Percentiles rank a stretch among this genome's conserved stretches.
Evolutionary conservation across 352 stramenopile genomes (phyloP).

Genomic region (Phytopythium helicoides): DNA sequence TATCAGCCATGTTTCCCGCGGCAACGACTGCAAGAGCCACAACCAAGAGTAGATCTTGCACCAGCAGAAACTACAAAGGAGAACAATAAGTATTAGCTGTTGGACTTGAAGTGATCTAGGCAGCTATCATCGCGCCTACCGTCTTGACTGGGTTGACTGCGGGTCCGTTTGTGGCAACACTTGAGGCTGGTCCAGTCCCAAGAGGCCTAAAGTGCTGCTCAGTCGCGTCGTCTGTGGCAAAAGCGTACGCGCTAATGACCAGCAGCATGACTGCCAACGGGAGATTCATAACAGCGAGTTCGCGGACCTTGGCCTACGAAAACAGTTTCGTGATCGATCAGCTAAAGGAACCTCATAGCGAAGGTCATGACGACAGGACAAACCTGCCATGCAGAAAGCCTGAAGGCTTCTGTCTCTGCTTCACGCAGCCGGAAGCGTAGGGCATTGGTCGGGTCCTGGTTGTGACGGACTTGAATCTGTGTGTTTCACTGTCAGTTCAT

Average conservation of each 20-base stretch:
- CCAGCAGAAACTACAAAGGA: constrained; percentile 38
- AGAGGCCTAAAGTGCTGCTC: background rate
- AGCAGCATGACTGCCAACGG: constrained; percentile 29
- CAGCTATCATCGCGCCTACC: constrained; percentile 6
- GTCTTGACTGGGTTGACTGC: constrained; percentile 21
- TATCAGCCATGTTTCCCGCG: constrained; percentile 25
- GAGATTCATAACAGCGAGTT: constrained; percentile 32
- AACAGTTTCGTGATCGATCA: background rate
- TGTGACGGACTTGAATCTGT: constrained; percentile 38
- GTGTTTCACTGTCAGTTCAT: background rate
- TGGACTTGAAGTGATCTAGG: background rate
- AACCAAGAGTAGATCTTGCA: constrained; percentile 39
- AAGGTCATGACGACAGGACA: background rate
- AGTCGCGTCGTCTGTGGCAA: background rate
- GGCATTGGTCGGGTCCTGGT: constrained; percentile 48
- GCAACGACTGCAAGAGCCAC: constrained; percentile 41
- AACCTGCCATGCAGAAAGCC: constrained; percentile 33
- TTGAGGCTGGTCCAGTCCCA: background rate
- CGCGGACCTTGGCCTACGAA: constrained; percentile 32
- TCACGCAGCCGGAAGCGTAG: constrained; percentile 43
- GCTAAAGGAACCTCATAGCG: background rate
- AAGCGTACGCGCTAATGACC: constrained; percentile 27
- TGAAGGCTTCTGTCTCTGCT: constrained; percentile 36
- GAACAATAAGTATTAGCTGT: background rate
- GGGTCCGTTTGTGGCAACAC: background rate